Percentiles rank a stretch among this genome's conserved stretches.
Conservation (phyloP, 345 rosid species). For the Gynandropsis gynandra region DNA sequence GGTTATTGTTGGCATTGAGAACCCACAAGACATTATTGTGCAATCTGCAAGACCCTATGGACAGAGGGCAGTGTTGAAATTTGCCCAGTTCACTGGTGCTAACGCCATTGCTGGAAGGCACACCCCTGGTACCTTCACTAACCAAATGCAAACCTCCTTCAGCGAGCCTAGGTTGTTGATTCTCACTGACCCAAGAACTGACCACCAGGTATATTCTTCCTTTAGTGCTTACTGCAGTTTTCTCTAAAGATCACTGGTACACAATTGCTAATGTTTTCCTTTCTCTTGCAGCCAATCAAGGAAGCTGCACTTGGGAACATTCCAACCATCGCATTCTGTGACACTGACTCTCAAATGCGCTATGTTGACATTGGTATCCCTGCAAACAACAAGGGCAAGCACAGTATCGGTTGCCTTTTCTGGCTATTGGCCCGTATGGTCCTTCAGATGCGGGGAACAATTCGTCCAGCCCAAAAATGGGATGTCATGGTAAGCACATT, state of each 20-base stretch:
- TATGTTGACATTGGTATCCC: conserved; percentile 59
- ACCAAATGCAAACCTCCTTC: conserved; percentile 8
- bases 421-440: conserved; percentile 6
- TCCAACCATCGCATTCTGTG: conserved; percentile 75
- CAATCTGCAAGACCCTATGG: conserved; percentile 12
- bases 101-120: conserved; percentile 5
- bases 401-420: conserved; percentile 2
- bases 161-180: conserved; percentile 5
- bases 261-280: not conserved
- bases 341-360: conserved; percentile 72
- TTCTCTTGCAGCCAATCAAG: conserved; percentile 52
- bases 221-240: not conserved
- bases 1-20: conserved; percentile 10
- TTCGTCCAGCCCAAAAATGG: not conserved
- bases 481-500: not conserved
- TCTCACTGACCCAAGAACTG: conserved; percentile 45
- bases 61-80: conserved; percentile 5
- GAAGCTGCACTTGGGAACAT: conserved; percentile 80
- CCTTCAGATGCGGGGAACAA: conserved; percentile 1
- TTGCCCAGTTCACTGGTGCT: conserved; percentile 7
- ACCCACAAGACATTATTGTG: conserved; percentile 7
- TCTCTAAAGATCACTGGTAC: not conserved
- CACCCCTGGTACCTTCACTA: conserved; percentile 10
- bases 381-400: conserved; percentile 10
- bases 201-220: conserved; percentile 51